A percentile compares a stretch with the other conserved stretches of the same genome.
These are phyloP conservation scores for Reticulascus tulasneorum DNA, from an alignment of 2,329 filamentous ascomycete species.

Conservation along the genomic window DNA sequence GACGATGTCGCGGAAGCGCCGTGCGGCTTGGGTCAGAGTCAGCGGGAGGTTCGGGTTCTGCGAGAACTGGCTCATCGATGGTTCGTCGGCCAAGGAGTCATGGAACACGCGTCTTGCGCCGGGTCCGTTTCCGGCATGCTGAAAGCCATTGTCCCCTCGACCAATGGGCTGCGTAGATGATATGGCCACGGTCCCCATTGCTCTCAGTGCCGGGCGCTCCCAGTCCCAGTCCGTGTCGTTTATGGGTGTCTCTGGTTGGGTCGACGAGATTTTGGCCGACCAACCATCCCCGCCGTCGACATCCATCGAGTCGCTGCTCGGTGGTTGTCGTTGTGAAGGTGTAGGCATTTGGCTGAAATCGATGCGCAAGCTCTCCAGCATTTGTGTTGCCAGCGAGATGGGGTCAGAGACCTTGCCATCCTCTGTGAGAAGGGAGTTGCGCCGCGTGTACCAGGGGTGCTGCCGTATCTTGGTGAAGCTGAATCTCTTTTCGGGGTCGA, in stretches of 20 bases:
- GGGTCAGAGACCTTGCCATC: constrained; percentile 76
- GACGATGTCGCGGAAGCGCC: constrained; percentile 85
- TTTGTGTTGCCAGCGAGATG: constrained; percentile 82
- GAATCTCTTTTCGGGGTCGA: constrained; percentile 73
- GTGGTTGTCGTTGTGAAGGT: constrained; percentile 34
- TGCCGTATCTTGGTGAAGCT: constrained; percentile 80
- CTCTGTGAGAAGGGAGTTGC: constrained; percentile 69
- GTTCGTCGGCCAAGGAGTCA: constrained; percentile 76
- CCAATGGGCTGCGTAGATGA: constrained; percentile 48
- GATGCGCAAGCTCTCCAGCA: constrained; percentile 88
- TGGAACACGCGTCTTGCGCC: constrained; percentile 35
- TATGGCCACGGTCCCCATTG: constrained; percentile 37
- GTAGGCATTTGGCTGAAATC: constrained; percentile 72
- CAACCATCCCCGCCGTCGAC: constrained; percentile 52
- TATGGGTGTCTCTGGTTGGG: constrained; percentile 77
- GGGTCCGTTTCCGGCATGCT: too few relatives aligned
- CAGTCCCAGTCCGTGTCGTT: constrained; percentile 79
- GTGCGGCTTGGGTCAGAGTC: constrained; percentile 83
- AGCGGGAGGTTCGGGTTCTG: constrained; percentile 73
- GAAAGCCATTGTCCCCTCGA: constrained; percentile 27
- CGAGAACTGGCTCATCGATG: constrained; percentile 82
- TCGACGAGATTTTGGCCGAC: constrained; percentile 62
- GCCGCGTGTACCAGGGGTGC: constrained; percentile 91
- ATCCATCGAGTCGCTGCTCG: constrained; percentile 59
- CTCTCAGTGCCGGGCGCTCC: constrained; percentile 67